Evolutionary conservation across 2,329 filamentous ascomycete genomes (phyloP), one percentile per base, ranked within the genome.

Genomic region (Claviceps sp.): DNA sequence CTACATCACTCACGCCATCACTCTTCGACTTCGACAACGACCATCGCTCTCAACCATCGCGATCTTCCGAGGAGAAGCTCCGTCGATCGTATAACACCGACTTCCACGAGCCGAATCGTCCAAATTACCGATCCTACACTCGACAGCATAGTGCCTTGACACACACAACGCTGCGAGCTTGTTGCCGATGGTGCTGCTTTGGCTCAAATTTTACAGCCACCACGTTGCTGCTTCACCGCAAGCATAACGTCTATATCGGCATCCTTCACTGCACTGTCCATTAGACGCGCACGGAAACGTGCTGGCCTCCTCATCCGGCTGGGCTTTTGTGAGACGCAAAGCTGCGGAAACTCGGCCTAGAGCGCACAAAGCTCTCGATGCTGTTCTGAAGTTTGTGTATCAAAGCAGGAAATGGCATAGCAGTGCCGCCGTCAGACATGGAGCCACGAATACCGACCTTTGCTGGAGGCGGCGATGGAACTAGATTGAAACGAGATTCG

Each of bases 371-470:
- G 43, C 47, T 44, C 58, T 63, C 63, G 61, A 68, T 67, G 65
- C 59, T 57, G 61, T 55, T 58, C 59, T 61, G 57, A 51, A 56
- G 57, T 57, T 59, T 61, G 6, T 11, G n/a, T 30, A 34, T 8
- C 38, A 65, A 37, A 13, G 65, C 62, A 57, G 67, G 67, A 63
- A 65, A 67, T 70, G 69, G 67, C 63, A 70, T 73, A 69, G 73
- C 65, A 62, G 67, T 70, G 63, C 63, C 64, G 57, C 67, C 70
- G 56, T 64, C 66, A 58, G 68, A 68, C 58, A 75, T 75, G 72
- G 72, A 74, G 60, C 68, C 66, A 63, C 67, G 64, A 59, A 52
- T 40, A 50, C 47, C 53, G 26, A 48, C 43, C 7, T 37, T n/a
- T 14, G 30, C 43, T 45, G 65, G 65, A 61, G 64, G 63, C 57